phyloP scores from a whole-genome alignment of 2,329 filamentous ascomycete genomes.

The Cladosporium austrohemisphaericum region DNA sequence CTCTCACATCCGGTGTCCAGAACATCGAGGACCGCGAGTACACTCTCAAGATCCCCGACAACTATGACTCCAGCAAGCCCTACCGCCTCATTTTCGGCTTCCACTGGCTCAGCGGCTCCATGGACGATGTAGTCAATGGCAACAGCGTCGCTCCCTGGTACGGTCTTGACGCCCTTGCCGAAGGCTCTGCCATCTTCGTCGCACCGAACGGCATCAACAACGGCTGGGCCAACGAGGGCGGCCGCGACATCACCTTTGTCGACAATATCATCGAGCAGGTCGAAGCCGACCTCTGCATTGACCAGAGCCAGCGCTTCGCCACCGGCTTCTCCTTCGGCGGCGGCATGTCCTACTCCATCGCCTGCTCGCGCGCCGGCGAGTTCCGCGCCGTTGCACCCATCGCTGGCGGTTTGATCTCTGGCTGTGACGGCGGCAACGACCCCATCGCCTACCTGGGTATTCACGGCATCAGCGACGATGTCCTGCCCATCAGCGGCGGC shows the following conservation, averaged over 20 bases:
- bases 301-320: slow-evolving; percentile 5
- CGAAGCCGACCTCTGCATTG: slow-evolving; percentile 13
- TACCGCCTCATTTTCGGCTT: slow-evolving; percentile 12
- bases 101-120: slow-evolving; percentile 13
- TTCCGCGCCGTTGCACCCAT: slow-evolving; percentile 8
- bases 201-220: slow-evolving; percentile 8
- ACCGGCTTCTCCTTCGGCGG: slow-evolving; percentile 1
- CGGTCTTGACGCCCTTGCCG: slow-evolving; percentile 9
- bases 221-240: slow-evolving; percentile 12
- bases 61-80: slow-evolving; percentile 13
- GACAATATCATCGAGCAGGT: slow-evolving; percentile 14
- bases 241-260: slow-evolving; percentile 7
- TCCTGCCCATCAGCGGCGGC: slow-evolving; percentile 12
- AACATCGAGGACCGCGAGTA: slow-evolving; percentile 8
- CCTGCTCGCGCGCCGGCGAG: slow-evolving; percentile 19
- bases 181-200: slow-evolving; percentile 14
- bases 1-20: slow-evolving; percentile 2
- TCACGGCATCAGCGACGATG: slow-evolving; percentile 12
- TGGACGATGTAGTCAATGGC: slow-evolving; percentile 12
- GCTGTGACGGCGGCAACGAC: slow-evolving; percentile 6
- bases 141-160: slow-evolving; percentile 10
- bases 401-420: not conserved
- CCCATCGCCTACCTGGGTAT: slow-evolving; percentile 15
- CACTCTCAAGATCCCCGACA: slow-evolving; percentile 14
- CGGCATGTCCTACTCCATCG: slow-evolving; percentile 16